A percentile compares a stretch with the other conserved stretches of the same genome.
phyloP scores from a whole-genome alignment of 129 eudicot genomes.

The Rutidosis leptorrhynchoides region DNA sequence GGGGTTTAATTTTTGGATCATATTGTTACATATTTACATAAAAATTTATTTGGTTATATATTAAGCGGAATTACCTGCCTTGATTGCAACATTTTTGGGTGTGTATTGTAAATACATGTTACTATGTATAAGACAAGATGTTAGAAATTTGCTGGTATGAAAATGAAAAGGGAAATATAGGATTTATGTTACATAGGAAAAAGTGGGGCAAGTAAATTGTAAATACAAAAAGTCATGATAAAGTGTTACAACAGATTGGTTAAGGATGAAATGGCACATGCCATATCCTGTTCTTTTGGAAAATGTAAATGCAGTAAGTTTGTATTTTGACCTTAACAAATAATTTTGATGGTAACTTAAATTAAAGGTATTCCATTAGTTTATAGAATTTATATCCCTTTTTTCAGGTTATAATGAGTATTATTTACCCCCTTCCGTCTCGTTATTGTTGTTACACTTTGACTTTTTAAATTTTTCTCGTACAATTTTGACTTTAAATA shows the following conservation, averaged over 20 bases:
- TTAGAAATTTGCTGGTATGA: conserved; percentile 6
- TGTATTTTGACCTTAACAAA: conserved; percentile 21
- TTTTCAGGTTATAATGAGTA: neutral
- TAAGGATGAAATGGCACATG: conserved; percentile 30
- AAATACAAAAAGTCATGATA: conserved; percentile 5
- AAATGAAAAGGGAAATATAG: neutral
- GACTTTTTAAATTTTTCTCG: too few relatives aligned
- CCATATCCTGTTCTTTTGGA: conserved; percentile 16
- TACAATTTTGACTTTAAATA: too few relatives aligned
- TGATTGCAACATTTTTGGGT: neutral
- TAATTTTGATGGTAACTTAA: neutral
- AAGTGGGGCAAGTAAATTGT: neutral
- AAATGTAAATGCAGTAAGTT: conserved; percentile 17
- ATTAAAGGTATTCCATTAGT: neutral
- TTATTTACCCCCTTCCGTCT: too few relatives aligned
- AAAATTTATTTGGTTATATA: too few relatives aligned
- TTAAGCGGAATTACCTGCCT: too few relatives aligned
- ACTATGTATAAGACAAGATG: conserved; percentile 5
- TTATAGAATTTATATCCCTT: neutral
- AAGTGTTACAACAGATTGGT: conserved; percentile 21
- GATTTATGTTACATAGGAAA: neutral
- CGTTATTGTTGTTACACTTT: too few relatives aligned
- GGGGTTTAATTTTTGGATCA: neutral
- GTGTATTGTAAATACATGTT: too few relatives aligned
- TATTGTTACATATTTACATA: neutral